These are phyloP conservation scores for Alternaria ventricosa DNA, from an alignment of 2,329 filamentous ascomycete genomes.

Conservation along the genomic window DNA sequence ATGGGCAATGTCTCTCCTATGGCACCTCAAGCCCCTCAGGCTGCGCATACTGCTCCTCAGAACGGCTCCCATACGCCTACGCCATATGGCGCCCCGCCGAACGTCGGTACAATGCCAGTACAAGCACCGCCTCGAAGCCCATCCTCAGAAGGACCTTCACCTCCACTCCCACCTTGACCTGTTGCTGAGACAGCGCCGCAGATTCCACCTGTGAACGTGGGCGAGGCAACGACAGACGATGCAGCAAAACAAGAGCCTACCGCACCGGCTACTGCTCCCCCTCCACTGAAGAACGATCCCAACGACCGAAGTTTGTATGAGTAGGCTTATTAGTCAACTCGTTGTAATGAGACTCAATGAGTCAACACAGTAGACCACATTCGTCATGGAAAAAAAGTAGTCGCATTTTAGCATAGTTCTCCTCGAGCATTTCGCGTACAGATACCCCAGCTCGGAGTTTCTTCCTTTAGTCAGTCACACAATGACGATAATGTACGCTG, in stretches of 20 bases:
- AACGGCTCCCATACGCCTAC: neutral
- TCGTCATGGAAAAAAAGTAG: neutral
- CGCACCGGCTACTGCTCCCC: constrained; percentile 7
- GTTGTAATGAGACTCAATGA: neutral
- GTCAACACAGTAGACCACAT: neutral
- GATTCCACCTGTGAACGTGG: neutral
- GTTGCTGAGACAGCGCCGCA: neutral
- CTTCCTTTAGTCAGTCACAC: neutral
- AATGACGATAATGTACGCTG: neutral
- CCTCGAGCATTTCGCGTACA: neutral
- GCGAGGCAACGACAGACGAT: neutral
- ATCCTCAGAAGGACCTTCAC: constrained; percentile 6
- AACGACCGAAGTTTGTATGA: constrained; percentile 27
- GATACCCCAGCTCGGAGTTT: constrained; percentile 3
- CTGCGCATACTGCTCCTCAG: constrained; percentile 15
- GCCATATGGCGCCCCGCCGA: neutral
- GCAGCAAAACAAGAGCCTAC: neutral
- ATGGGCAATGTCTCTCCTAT: constrained; percentile 6
- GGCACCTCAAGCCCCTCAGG: constrained; percentile 20
- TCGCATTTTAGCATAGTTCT: neutral
- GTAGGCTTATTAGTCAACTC: constrained; percentile 5
- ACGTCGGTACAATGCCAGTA: neutral
- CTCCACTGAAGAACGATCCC: constrained; percentile 18
- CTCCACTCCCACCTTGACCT: constrained; percentile 7
- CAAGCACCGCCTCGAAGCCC: constrained; percentile 1